Evolutionary conservation across 805 yeast genomes (phyloP), one percentile per base, ranked within the genome.

Genomic region (Metschnikowia kunwiensis): DNA sequence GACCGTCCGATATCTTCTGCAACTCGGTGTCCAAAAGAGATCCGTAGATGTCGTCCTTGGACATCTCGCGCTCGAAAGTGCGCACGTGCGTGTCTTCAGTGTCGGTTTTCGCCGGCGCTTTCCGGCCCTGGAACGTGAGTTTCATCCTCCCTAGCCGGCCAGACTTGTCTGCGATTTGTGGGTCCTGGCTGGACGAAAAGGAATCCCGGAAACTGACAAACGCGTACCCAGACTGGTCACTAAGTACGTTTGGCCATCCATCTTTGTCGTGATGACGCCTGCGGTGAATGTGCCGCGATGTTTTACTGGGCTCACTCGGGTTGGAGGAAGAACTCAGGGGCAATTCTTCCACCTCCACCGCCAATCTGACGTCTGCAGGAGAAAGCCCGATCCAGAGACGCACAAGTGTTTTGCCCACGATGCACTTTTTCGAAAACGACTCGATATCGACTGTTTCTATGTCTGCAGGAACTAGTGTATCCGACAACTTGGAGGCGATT

Each of bases 361-460:
- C 34, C 24, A 26, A 21, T 26, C 24, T 35, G 5, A 22, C 24
- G 8, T 36, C 39, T 5, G 34, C 39, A 5, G 34, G 17, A 3
- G 46, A 38, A 10, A 43, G 32, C 14, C 65, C 68, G 19, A 47
- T 43, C 60, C 66, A 68, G 19, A 68, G 48, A 9, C 65, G 46
- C 14, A 51, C 42, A 15, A 68, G 43, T 3, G 61, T 58, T 36
- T 57, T 62, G 1, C 72, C 72, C 4, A 51, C 43, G 11, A 67
- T 40, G 46, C 55, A 51, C 29, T 54, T 54, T 19, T 53, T 53
- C 2, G 63, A 62, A 9, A 68, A 46, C 3, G 44, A 38, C 16
- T 68, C 71, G 31, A 68, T 52, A 37, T 68, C 71, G 15, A 61
- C 42, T 1, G 72, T 65, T 40, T 68, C 74, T 10, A 67, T 65